Percentiles rank a stretch among this genome's conserved stretches.
These are phyloP conservation scores for Colletotrichum lindemuthianum DNA, from an alignment of 2,329 filamentous ascomycete species.

Conservation along the genomic window DNA sequence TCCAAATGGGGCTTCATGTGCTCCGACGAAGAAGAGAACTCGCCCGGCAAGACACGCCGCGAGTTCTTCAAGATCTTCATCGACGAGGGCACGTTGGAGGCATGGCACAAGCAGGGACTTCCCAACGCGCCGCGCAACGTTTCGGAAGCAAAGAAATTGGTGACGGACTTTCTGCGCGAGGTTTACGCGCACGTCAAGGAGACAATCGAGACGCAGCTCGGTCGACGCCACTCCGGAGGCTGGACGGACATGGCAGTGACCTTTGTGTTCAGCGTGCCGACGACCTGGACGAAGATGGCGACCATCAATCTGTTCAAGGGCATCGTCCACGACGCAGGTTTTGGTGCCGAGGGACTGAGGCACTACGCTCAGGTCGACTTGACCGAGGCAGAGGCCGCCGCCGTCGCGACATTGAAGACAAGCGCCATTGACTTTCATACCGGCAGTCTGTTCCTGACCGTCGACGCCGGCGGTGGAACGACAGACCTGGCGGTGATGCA, in stretches of 20 bases:
- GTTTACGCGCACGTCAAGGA: conserved; percentile 61
- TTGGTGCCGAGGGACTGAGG: conserved; percentile 52
- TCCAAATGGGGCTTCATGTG: conserved; percentile 65
- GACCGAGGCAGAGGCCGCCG: conserved; percentile 59
- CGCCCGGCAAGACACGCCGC: conserved; percentile 46
- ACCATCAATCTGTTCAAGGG: conserved; percentile 62
- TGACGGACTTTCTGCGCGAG: conserved; percentile 58
- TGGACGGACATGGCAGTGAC: conserved; percentile 59
- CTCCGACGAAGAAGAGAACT: conserved; percentile 55
- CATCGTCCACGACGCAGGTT: conserved; percentile 59
- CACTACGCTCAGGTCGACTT: conserved; percentile 55
- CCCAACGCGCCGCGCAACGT: conserved; percentile 53
- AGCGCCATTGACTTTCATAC: conserved; percentile 49
- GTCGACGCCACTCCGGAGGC: conserved; percentile 46
- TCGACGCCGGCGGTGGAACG: conserved; percentile 58
- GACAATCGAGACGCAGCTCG: conserved; percentile 52
- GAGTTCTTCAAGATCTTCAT: conserved; percentile 68
- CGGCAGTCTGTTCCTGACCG: conserved; percentile 53
- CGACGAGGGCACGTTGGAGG: conserved; percentile 54
- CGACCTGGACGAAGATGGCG: conserved; percentile 62
- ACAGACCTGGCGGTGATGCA: conserved; percentile 58
- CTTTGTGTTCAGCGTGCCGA: conserved; percentile 67
- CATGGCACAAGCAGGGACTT: conserved; percentile 55
- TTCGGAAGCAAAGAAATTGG: conserved; percentile 56
- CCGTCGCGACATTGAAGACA: conserved; percentile 57